Base-by-base conservation (phyloP, 2,329 filamentous ascomycete species). In the Sporothrix luriei region DNA sequence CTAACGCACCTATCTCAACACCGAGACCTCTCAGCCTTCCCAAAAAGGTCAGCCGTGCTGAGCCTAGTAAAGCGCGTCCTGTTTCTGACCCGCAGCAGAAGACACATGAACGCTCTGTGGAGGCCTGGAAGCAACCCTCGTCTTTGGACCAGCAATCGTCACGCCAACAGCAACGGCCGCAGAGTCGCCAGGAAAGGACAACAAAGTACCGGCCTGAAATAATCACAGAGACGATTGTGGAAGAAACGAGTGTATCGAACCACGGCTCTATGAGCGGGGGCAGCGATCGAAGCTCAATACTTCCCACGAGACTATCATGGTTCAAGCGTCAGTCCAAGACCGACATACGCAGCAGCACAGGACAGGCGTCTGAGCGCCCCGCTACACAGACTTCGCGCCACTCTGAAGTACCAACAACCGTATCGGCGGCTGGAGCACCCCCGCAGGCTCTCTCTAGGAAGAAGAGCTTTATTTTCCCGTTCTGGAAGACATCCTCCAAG, bases 401-500 rank as follows among this genome's bases (percentile, higher is more conserved):
- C 19, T 16, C 68, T 0, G 70, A 71, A 11, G 40, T 43, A 7
- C 33, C 68, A 4, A 52, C 52, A 24, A 46, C 61, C 10, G 38
- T 51, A 11, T 29, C 59, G 1, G 21, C 40, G 13, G 21, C 21
- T 4, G 38, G 21, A 10, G 29, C 40, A 9, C 33, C 51, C 5
- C 48, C 70, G 0, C 62, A 70, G 43, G 64, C 69, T 33, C 72
- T 73, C 40, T 70, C 76, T 2, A 77, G 76, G 66, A 87, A 83
- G 78, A 87, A 84, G 78, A 84, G 80, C 10, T 86, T 88, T 71
- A 80, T 79, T 40, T 81, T 87, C 19, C 79, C 83, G 5, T 88
- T 88, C 72, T 88, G 84, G 85, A 87, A 85, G 75, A 80, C 77
- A 61, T 77, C 77, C 65, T 77, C 73, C 33, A 83, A 81, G 73